A percentile compares a stretch with the other conserved stretches of the same genome.
Evolutionary conservation across 164 flowering plant species (phyloP).

Genomic region (Houttuynia cordata): DNA sequence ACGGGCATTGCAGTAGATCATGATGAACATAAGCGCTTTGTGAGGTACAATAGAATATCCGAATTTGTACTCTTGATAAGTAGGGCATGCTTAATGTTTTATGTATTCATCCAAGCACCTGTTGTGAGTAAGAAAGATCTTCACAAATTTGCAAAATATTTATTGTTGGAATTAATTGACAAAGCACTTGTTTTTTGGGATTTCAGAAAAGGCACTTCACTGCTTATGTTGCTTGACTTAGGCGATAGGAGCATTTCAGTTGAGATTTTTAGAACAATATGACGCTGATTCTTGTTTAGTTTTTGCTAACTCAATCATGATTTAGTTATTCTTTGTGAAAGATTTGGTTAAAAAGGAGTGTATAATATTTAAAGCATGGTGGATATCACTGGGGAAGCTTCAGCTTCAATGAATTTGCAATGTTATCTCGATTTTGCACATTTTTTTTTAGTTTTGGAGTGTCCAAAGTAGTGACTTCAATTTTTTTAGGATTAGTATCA

Average conservation of each 20-base stretch:
- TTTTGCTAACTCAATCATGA: too few species aligned
- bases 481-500: too few species aligned
- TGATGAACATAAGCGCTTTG: constrained; percentile 71
- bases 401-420: background rate
- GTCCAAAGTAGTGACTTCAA: background rate
- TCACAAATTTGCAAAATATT: too few species aligned
- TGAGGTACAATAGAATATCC: constrained; percentile 36
- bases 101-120: background rate
- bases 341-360: background rate
- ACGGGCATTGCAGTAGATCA: constrained; percentile 37
- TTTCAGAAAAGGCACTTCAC: background rate
- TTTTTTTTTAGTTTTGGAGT: too few species aligned
- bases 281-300: background rate
- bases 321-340: too few species aligned
- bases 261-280: background rate
- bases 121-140: too few species aligned
- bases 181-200: too few species aligned
- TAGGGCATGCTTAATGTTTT: background rate
- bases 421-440: background rate
- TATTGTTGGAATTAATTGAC: too few species aligned
- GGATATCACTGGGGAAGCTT: background rate
- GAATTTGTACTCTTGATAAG: background rate
- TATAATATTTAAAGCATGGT: background rate
- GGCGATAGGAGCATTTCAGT: background rate
- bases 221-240: background rate